Percentiles rank a stretch among this genome's conserved stretches.
These are phyloP conservation scores for Perkinsela sp. DNA, from an alignment of 208 protist genomes.

Conservation along the genomic window DNA sequence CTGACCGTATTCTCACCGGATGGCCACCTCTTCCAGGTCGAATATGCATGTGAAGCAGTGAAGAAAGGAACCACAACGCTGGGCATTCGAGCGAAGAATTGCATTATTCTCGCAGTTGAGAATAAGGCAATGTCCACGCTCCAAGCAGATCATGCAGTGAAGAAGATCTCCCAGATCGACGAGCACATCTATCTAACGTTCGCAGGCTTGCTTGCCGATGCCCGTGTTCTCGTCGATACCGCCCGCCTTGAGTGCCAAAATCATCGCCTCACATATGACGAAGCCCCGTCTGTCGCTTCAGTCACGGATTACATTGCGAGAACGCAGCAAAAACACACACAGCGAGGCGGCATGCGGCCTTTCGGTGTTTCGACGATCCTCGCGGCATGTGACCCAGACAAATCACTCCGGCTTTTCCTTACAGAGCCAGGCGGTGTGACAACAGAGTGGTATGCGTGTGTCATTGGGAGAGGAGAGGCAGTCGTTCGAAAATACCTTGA, in stretches of 20 bases:
- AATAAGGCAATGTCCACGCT: constrained; percentile 90
- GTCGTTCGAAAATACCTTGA: constrained; percentile 95
- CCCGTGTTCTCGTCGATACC: constrained; percentile 91
- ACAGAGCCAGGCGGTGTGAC: constrained; percentile 71
- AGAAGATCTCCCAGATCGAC: constrained; percentile 94
- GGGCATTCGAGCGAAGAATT: constrained; percentile 52
- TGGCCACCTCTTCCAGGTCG: constrained; percentile 99
- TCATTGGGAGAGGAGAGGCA: constrained; percentile 77
- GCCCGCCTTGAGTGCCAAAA: constrained; percentile 92
- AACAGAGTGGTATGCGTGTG: constrained; percentile 60
- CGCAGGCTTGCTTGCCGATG: constrained; percentile 91
- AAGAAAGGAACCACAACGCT: constrained; percentile 76
- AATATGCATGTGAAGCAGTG: constrained; percentile 98
- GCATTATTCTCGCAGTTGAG: constrained; percentile 88
- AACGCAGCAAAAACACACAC: constrained; percentile 91
- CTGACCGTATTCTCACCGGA: constrained; percentile 99
- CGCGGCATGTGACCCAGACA: constrained; percentile 87
- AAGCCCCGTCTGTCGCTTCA: constrained; percentile 84
- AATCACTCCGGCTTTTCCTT: constrained; percentile 67
- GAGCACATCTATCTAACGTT: constrained; percentile 91
- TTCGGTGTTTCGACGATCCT: constrained; percentile 98
- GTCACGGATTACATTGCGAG: constrained; percentile 87
- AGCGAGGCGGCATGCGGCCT: constrained; percentile 88
- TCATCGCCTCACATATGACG: constrained; percentile 93
- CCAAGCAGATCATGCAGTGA: constrained; percentile 91